Base-by-base conservation (phyloP, 495 filamentous ascomycete genomes). In the Pyronema domesticum region DNA sequence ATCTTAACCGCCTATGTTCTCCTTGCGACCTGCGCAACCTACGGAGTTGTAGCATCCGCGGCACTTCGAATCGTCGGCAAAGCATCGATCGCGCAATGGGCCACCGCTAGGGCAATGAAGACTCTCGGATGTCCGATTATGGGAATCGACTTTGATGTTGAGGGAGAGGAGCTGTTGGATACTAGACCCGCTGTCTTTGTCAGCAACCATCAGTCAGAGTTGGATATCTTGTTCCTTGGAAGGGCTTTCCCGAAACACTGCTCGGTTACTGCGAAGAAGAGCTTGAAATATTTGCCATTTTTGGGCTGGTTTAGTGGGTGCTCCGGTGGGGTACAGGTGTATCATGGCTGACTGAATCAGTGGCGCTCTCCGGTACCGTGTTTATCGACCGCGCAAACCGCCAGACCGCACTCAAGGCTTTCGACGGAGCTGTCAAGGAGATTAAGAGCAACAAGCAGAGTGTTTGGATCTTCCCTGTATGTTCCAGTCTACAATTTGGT, bases 361-460 rank as follows among this genome's bases (percentile, higher is more conserved):
- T 98, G 93, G 62, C 78, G 37, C 74, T 96, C 17, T 85, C 80
- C 40, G 85, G 87, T 49, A 85, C 85, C 55, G 82, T 99, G 44
- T 99, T 96, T 68, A 93, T 99, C 70, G 86, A 99, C 65, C 82
- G 91, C 60, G 73, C 76, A 47, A 93, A 94, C 63, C 78, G 79
- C 36, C 72, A 79, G 55, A 82, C 80, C 43, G 87, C 91, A n/a
- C 74, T 87, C 55, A 76, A 80, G 55, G 88, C 86, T 2, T 95
- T 99, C 73, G 77, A 81, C 52, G 76, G 81, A 40, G 91, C 91
- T 13, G 83, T 85, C 30, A 67, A 76, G 30, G 80, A 87, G 66
- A 96, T 99, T 70, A 77, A 73, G 49, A 71, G 64, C 47, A 71
- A 82, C 59, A 75, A 75, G 56, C 89, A 96, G 73, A 86, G 79